Evolutionary conservation across 768 basidiomycete genomes (phyloP).

Genomic region (Phylloporus rhodoxanthus): DNA sequence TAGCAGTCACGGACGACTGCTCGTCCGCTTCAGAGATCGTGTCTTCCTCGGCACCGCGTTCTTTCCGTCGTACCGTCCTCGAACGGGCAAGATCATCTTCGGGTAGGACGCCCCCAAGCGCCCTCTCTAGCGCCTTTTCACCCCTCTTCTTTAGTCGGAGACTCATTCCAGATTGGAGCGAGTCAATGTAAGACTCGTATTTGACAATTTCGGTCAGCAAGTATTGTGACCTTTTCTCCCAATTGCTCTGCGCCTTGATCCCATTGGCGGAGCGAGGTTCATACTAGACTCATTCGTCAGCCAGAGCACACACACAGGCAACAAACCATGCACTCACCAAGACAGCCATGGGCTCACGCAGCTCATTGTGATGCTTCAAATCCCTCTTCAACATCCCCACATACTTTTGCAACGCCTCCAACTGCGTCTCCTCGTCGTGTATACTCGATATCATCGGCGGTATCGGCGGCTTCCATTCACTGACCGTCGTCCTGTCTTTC

Average conservation of each 20-base stretch:
- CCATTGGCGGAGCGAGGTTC: slow-evolving; percentile 68
- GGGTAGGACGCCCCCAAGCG: slow-evolving; percentile 35
- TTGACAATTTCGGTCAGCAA: slow-evolving; percentile 90
- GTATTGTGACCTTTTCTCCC: slow-evolving; percentile 89
- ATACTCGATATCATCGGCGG: slow-evolving; percentile 77
- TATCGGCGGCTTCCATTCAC: slow-evolving; percentile 92
- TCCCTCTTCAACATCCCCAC: slow-evolving; percentile 71
- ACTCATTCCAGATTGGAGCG: slow-evolving; percentile 75
- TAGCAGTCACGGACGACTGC: slow-evolving; percentile 24
- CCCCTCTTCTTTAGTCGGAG: slow-evolving; percentile 86
- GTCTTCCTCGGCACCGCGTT: slow-evolving; percentile 37
- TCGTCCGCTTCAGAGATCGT: slow-evolving; percentile 47
- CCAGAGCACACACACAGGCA: background rate
- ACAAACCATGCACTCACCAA: slow-evolving; percentile 44
- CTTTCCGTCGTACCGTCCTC: slow-evolving; percentile 36
- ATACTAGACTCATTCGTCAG: slow-evolving; percentile 50
- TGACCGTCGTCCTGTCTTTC: slow-evolving; percentile 70
- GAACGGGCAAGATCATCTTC: slow-evolving; percentile 29
- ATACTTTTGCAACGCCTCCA: slow-evolving; percentile 85
- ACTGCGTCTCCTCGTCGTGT: slow-evolving; percentile 88
- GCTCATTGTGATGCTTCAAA: slow-evolving; percentile 73
- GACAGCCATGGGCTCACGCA: slow-evolving; percentile 74
- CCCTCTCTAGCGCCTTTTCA: slow-evolving; percentile 71
- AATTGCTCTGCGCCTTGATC: slow-evolving; percentile 77
- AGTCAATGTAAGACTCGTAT: slow-evolving; percentile 92